Evolutionary conservation across 225 moss, liverwort and hornwort species (phyloP), one percentile per base, ranked within the genome.

Genomic region (Pseudoscleropodium purum): DNA sequence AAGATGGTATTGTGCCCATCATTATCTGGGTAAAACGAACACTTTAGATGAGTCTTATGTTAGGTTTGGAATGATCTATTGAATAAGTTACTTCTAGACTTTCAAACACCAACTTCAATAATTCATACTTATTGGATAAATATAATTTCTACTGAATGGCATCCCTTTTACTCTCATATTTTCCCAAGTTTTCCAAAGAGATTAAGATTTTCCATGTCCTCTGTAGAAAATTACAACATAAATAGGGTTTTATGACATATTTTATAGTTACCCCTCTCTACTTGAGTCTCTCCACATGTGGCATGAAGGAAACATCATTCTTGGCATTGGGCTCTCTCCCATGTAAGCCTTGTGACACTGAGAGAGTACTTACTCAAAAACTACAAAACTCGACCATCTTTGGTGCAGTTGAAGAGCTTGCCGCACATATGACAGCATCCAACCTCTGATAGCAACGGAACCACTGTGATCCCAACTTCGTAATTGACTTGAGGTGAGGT

Each of bases 251-350:
- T n/a, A n/a, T n/a, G n/a, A n/a, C n/a, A n/a, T n/a, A n/a, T n/a
- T n/a, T n/a, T n/a, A n/a, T n/a, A n/a, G n/a, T n/a, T n/a, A n/a
- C n/a, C n/a, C n/a, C n/a, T n/a, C n/a, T n/a, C n/a, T n/a, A n/a
- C n/a, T n/a, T n/a, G n/a, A n/a, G n/a, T n/a, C n/a, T n/a, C n/a
- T n/a, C n/a, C n/a, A n/a, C n/a, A n/a, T n/a, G n/a, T n/a, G n/a
- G n/a, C n/a, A n/a, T n/a, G n/a, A n/a, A 36, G 87, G 87, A 64
- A 70, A 57, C 63, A 83, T 83, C 54, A 33, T 89, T 83, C 89
- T 91, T 89, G 78, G 83, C 83, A 63, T 86, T 76, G 76, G 57
- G 59, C 52, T 49, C 34, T 34, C 17, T 43, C 21, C 76, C 86
- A 77, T 62, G 82, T 25, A 54, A 63, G 83, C 77, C 69, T 63